Base-by-base conservation (phyloP, 225 moss, liverwort and hornwort species). In the Bryoerythrophyllum caledonicum region DNA sequence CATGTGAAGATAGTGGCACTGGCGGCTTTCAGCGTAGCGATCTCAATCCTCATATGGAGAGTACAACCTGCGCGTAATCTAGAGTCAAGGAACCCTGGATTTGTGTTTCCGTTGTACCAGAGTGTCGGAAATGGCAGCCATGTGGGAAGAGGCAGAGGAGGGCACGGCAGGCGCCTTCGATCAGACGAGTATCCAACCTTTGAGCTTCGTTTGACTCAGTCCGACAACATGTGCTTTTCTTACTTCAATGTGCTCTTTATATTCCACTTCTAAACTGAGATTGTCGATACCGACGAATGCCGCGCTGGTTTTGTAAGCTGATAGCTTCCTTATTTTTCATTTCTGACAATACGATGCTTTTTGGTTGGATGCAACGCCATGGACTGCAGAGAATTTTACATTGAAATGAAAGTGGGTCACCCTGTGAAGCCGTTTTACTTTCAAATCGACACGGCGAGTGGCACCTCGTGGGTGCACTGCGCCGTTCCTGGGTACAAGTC, bases 101-200 rank as follows among this genome's bases (percentile, higher is more conserved):
- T 83, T 4, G 71, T 83, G 71, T 75, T 83, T 52, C 79, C 79
- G 7, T 75, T 83, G 1, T 75, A 79, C 48, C 67, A 12, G 21
- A 52, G n/a, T 17, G 16, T 27, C 55, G 46, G 35, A 37, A 79
- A 67, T 56, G 56, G 32, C 7, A 23, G 41, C 2, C 26, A 52
- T 54, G 51, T 25, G 10, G 52, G 34, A 60, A 53, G 53, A 60
- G n/a, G 54, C 54, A n/a, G 41, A 52, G 28, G 2, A 23, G 6
- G 5, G 16, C 23, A 11, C 21, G 35, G 74, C 32, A 78, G 78
- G 66, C 1, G 11, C 27, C 66, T 79, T 66, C 79, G 16, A 1
- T 65, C 25, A 25, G 28, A 24, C 28, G 28, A 46, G 35, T 51
- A 54, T 72, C 3, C 67, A 7, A 10, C 19, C 7, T 67, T 40